Conservation (phyloP, 2,329 filamentous ascomycete species). For the Periconia sp. region DNA sequence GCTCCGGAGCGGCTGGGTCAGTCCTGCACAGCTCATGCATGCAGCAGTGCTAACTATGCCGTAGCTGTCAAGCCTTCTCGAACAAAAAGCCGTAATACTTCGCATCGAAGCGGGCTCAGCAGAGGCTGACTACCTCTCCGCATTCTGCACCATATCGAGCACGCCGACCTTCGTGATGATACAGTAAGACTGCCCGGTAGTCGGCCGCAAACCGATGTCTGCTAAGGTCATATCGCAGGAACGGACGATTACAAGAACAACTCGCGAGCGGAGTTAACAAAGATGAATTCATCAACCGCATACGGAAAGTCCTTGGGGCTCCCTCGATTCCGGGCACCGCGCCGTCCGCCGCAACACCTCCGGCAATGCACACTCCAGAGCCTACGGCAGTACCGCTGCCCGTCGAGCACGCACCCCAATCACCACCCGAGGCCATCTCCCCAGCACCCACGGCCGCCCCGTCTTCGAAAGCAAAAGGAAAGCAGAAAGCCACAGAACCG, state of each 20-base stretch:
- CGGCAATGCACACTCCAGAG: conserved; percentile 16
- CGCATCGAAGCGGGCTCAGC: conserved; percentile 74
- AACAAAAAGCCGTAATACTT: conserved; percentile 70
- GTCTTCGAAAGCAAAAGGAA: conserved; percentile 40
- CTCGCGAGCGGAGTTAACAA: conserved; percentile 68
- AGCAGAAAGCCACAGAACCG: conserved; percentile 50
- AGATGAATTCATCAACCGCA: conserved; percentile 68
- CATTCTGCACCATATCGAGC: conserved; percentile 80
- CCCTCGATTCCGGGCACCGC: conserved; percentile 31
- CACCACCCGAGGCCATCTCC: background rate
- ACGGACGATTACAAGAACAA: conserved; percentile 79
- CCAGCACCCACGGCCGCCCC: conserved; percentile 11
- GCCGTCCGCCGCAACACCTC: conserved; percentile 12
- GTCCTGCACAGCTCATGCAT: background rate
- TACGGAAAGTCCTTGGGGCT: conserved; percentile 51
- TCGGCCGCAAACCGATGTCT: background rate
- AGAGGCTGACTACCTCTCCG: conserved; percentile 81
- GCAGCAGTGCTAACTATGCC: background rate
- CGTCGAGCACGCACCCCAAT: background rate
- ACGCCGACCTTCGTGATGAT: conserved; percentile 83
- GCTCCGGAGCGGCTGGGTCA: conserved; percentile 51
- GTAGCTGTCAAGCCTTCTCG: conserved; percentile 58
- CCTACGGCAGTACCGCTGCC: conserved; percentile 5
- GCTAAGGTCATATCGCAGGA: conserved; percentile 48
- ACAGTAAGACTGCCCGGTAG: conserved; percentile 54